Base-by-base conservation (phyloP, 108 stramenopile species). In the Fragilariopsis cylindrus region DNA sequence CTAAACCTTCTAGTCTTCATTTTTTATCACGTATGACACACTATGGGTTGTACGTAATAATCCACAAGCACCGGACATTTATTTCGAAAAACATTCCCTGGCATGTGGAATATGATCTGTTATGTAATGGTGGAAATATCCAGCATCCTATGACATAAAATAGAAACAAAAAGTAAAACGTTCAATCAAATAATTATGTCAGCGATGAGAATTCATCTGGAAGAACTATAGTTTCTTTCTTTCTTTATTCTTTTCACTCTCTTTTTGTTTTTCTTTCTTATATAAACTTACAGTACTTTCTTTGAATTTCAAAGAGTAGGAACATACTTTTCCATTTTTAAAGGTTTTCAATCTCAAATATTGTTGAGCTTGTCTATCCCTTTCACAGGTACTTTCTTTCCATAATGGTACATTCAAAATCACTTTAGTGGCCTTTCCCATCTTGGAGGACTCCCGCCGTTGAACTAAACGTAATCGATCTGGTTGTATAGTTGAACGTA, bases 381-480 rank as follows among this genome's bases (percentile, higher is more conserved):
- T 8, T 39, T 68, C 72, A 53, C 50, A 62, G 3, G 49, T 78
- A 56, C 80, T 81, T 55, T 86, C 79, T 12, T 73, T 75, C 48
- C 78, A 81, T 8, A 93, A 70, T 19, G 68, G 71, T 1, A 81
- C 57, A 71, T 95, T 95, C 16, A 92, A 77, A 54, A 95, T 79
- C 30, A 91, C 67, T 56, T 81, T 87, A 48, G 83, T 87, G 11
- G 84, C 91, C 15, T 70, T 66, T 7, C 87, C 84, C 40, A 81
- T 88, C 4, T 84, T 75, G 41, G 76, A 76, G 13, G 74, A 77
- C 71, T 91, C 90, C n/a, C 84, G 79, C 53, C 91, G 77, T 71
- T 92, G 91, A 42, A 92, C 91, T 18, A 95, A 69, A 11, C 93
- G 87, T 18, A 60, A 43, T 44, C 63, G 16, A 54, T 65, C 45